Evolutionary conservation across 495 filamentous ascomycete genomes (phyloP), one percentile per base, ranked within the genome.

Genomic region (Terfezia boudieri): DNA sequence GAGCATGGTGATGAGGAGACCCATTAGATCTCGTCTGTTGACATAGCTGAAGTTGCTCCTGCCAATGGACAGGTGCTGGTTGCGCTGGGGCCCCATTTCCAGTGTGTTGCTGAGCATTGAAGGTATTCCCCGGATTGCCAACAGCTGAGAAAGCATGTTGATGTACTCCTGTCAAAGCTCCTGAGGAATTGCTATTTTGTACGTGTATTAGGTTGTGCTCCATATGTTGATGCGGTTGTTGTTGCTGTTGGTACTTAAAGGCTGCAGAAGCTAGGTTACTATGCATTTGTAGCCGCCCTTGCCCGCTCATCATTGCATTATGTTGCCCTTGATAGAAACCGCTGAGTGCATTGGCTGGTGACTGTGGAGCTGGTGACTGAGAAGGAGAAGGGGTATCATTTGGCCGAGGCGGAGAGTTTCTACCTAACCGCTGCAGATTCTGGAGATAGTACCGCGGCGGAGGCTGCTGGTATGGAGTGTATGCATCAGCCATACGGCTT

Each of bases 111-210:
- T 38, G 81, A 80, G 67, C 87, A 88, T 58, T 79, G 46, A 60
- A 65, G 22, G 51, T 55, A 22, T 49, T 58, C 36, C 56, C 83
- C 4, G 82, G 73, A 60, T 92, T 66, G 9, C 81, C 77, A 37
- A 84, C 83, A 37, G 77, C 76, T 23, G 87, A 83, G 65, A 83
- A 87, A 59, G 72, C 80, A 56, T 89, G 83, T 62, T 94, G 86
- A 64, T 87, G 86, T 41, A 72, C 73, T 48, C 82, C 70, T 51
- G 72, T 67, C 32, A 66, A 66, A 10, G 78, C 59, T 57, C 66
- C 73, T 61, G 84, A 79, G 36, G 71, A 71, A 12, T 71, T 65
- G 63, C 92, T 86, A 51, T 87, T 82, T 59, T 85, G 84, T 10
- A 70, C 55, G 58, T 79, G 76, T 56, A 53, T 57, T 26, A 79